A percentile compares a stretch with the other conserved stretches of the same genome.
Evolutionary conservation across 1,284 basidiomycete species (phyloP).

Genomic region (Ceratorhiza oryzae-sativae): DNA sequence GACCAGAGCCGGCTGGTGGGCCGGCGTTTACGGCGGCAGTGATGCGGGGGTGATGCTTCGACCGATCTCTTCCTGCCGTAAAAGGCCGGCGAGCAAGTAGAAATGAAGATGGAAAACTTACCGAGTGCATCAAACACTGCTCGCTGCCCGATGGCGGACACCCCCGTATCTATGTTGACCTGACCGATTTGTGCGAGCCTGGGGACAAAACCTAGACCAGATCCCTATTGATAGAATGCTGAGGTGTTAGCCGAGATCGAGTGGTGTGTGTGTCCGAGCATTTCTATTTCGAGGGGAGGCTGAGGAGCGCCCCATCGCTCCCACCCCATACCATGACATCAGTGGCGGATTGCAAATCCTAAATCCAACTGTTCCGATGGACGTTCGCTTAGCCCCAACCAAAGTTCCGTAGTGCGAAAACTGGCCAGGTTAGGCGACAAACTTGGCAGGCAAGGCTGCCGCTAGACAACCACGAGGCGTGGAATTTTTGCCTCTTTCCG

Average conservation of each 20-base stretch:
- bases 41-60: constrained; percentile 5
- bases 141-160: neutral
- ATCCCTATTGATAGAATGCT: neutral
- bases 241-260: neutral
- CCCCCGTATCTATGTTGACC: neutral
- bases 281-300: neutral
- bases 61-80: neutral
- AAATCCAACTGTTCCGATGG: constrained; percentile 17
- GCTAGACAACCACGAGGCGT: neutral
- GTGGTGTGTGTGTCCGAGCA: neutral
- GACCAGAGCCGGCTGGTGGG: neutral
- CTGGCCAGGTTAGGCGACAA: neutral
- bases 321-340: constrained; percentile 6
- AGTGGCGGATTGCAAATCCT: neutral
- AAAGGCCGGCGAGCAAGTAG: constrained; percentile 6
- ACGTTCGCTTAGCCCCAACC: constrained; percentile 2
- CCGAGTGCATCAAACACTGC: constrained; percentile 9
- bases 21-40: neutral
- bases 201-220: neutral
- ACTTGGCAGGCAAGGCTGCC: neutral
- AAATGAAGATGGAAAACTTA: neutral
- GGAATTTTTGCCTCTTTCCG: neutral
- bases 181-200: neutral
- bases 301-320: neutral
- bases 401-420: neutral